Conservation (phyloP, 805 yeast species). For the Sugiyamaella lignohabitans region DNA sequence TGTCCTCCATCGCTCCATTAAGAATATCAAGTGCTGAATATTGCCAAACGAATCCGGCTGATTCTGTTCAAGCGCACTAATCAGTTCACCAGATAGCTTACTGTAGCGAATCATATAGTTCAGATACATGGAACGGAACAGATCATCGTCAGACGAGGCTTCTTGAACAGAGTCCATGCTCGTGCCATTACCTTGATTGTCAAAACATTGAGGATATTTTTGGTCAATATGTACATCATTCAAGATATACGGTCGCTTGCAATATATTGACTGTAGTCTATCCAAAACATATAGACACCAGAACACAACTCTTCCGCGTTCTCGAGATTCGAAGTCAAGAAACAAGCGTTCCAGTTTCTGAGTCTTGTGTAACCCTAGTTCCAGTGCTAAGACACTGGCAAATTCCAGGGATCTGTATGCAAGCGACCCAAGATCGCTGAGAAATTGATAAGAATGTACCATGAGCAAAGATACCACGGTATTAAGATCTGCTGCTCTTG, state of each 20-base stretch:
- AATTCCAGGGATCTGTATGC: constrained; percentile 22
- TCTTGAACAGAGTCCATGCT: neutral
- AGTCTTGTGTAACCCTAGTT: constrained; percentile 22
- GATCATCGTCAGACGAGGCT: constrained; percentile 14
- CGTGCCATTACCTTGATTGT: neutral
- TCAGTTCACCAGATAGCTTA: constrained; percentile 15
- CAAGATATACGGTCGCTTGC: constrained; percentile 20
- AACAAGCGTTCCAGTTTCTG: constrained; percentile 16
- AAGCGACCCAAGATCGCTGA: constrained; percentile 19
- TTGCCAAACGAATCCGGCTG: constrained; percentile 8
- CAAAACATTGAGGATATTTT: constrained; percentile 10
- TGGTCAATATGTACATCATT: constrained; percentile 22
- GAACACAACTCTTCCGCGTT: constrained; percentile 19
- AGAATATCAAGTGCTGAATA: constrained; percentile 9
- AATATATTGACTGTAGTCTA: constrained; percentile 19
- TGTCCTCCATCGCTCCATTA: constrained; percentile 18
- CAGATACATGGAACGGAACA: constrained; percentile 17
- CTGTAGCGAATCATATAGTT: constrained; percentile 22
- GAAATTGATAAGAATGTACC: constrained; percentile 26
- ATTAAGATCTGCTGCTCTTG: constrained; percentile 16
- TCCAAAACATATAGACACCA: constrained; percentile 25
- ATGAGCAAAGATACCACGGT: constrained; percentile 16
- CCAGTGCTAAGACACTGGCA: constrained; percentile 20
- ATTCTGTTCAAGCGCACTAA: constrained; percentile 6
- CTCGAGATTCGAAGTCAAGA: constrained; percentile 14